Evolutionary conservation across 169 alveolate genomes (phyloP), one percentile per base, ranked within the genome.

Genomic region (Plasmodium vivax): DNA sequence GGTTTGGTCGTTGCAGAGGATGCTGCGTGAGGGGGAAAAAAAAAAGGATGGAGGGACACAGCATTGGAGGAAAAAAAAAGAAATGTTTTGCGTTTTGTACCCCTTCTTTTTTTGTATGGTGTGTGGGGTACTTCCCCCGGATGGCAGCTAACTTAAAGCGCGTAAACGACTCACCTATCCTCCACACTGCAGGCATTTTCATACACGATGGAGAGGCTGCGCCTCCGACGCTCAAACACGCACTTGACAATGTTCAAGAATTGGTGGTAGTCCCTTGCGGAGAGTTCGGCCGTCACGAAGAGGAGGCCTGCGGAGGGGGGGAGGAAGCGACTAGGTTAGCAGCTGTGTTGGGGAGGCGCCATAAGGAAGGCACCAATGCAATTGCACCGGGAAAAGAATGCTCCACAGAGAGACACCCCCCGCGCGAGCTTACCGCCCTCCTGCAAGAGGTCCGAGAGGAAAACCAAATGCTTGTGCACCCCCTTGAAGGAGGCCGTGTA

Each of bases 401-500:
- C 51, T 41, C 51, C 51, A 41, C 9, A 41, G 51, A 41, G 2
- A 45, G 1, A 45, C 54, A 8, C 54, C 8, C 32, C 6, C 34
- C 1, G 36, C 32, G 32, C 4, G 16, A 68, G 27, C 34, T 75
- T 34, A 85, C 93, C 93, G 16, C 68, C 68, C 68, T 54, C 80
- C 62, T 85, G 93, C 72, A 85, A 27, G 9, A 85, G 54, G 43
- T 85, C 83, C 9, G 85, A 8, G 34, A 85, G 80, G 62, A 2
- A 77, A 32, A 36, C 41, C 71, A 85, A 54, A 36, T 75, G 80
- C 8, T 79, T 85, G 56, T 85, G 85, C 30, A 85, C 45, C 30
- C 93, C 93, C 83, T 85, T 85, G 79, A 85, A 85, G 34, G 93
- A 47, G 16, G 71, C 93, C n/a, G 58, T n/a, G 68, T 85, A 45